These are phyloP conservation scores for Huiozyma naganishii DNA, from an alignment of 805 yeast species.

Conservation along the genomic window DNA sequence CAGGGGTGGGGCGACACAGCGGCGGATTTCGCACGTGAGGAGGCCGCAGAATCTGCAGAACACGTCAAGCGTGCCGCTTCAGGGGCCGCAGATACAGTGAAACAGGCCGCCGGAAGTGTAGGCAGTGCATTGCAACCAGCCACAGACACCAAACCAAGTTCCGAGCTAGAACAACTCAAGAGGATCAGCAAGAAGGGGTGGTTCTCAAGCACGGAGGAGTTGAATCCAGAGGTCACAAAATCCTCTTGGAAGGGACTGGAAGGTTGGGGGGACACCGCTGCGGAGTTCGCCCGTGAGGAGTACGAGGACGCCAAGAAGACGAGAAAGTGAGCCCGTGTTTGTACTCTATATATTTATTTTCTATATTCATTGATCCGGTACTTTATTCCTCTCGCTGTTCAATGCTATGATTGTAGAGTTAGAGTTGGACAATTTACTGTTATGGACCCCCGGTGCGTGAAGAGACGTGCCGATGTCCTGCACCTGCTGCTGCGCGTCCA, in stretches of 20 bases:
- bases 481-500: no score
- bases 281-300: slow-evolving; percentile 34
- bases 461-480: no score
- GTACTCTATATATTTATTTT: neutral
- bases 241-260: slow-evolving; percentile 29
- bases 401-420: neutral
- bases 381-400: neutral
- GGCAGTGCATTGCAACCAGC: slow-evolving; percentile 4
- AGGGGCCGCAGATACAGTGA: no score
- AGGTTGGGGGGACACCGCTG: slow-evolving; percentile 40
- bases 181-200: slow-evolving; percentile 29
- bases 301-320: slow-evolving; percentile 31
- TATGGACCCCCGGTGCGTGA: no score
- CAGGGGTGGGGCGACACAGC: slow-evolving; percentile 41
- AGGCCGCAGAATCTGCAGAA: slow-evolving; percentile 16
- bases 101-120: no score
- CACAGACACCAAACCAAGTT: slow-evolving; percentile 3
- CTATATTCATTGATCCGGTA: neutral
- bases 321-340: slow-evolving; percentile 7
- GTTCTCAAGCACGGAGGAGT: slow-evolving; percentile 15
- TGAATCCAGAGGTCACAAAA: slow-evolving; percentile 18
- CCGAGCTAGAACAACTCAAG: slow-evolving; percentile 26
- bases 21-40: slow-evolving; percentile 29
- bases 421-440: no score
- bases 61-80: no score